phyloP scores from a whole-genome alignment of 1,139 yeast genomes.

The Scheffersomyces insectosa region DNA sequence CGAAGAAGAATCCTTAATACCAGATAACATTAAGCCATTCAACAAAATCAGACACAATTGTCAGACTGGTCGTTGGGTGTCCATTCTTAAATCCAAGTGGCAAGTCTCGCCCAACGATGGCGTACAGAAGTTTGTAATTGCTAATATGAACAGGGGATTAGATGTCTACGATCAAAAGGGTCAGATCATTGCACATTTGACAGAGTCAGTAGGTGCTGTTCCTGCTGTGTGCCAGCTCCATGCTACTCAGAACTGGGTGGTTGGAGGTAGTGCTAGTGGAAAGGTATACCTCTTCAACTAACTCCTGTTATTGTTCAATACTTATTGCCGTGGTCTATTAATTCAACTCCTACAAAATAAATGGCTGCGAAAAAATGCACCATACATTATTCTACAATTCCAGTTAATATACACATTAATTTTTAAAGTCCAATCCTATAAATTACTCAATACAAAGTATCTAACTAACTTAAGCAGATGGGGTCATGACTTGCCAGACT shows the following conservation, averaged over 20 bases:
- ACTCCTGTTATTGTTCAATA: neutral
- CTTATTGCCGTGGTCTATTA: too few relatives aligned
- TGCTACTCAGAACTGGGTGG: slow-evolving; percentile 84
- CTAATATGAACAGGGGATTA: slow-evolving; percentile 85
- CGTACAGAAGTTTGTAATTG: slow-evolving; percentile 82
- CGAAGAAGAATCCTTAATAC: slow-evolving; percentile 23
- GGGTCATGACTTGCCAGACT: slow-evolving; percentile 99
- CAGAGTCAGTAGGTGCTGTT: slow-evolving; percentile 73
- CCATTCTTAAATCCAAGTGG: slow-evolving; percentile 86
- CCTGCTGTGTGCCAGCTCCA: slow-evolving; percentile 88
- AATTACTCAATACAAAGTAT: neutral
- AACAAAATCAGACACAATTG: slow-evolving; percentile 80
- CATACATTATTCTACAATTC: neutral
- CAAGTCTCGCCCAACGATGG: slow-evolving; percentile 69
- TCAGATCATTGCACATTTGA: slow-evolving; percentile 70
- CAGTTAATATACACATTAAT: slow-evolving; percentile 1
- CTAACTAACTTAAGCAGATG: slow-evolving; percentile 48
- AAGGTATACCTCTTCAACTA: slow-evolving; percentile 62
- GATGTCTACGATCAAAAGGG: slow-evolving; percentile 82
- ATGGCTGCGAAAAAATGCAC: neutral
- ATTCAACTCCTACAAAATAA: too few relatives aligned
- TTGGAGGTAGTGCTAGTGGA: slow-evolving; percentile 96
- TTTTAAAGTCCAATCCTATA: slow-evolving; percentile 1
- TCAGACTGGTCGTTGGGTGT: slow-evolving; percentile 96
- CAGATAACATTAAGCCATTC: slow-evolving; percentile 50